A percentile compares a stretch with the other conserved stretches of the same genome.
Conservation (phyloP, 2,329 filamentous ascomycete species). For the Phaeoacremonium minimum region DNA sequence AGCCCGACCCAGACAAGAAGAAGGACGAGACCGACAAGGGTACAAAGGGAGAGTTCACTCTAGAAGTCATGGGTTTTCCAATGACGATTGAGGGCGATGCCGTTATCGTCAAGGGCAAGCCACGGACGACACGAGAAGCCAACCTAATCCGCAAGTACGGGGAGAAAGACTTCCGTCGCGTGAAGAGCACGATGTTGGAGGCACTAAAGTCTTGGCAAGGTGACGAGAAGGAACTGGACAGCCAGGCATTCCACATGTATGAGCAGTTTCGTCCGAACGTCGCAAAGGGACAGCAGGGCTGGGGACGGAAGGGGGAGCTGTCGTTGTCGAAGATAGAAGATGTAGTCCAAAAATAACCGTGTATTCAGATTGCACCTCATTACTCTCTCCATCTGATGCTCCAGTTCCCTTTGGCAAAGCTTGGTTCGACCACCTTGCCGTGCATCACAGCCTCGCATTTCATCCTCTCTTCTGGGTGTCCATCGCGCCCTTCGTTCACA, state of each 20-base stretch:
- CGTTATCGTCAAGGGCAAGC: conserved; percentile 8
- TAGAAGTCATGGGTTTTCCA: conserved; percentile 9
- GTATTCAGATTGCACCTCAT: conserved; percentile 1
- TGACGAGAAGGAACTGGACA: conserved; percentile 6
- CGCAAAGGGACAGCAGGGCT: conserved; percentile 6
- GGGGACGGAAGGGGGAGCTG: conserved; percentile 8
- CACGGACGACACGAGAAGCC: conserved; percentile 2
- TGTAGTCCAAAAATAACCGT: neutral
- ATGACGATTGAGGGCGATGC: conserved; percentile 7
- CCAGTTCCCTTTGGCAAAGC: conserved; percentile 60
- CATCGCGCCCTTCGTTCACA: conserved; percentile 5
- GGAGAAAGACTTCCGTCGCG: neutral
- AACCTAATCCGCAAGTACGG: conserved; percentile 7
- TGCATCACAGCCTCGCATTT: conserved; percentile 58
- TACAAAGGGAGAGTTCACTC: neutral
- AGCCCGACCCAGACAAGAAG: conserved; percentile 1
- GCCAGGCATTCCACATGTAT: conserved; percentile 8
- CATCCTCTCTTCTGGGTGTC: conserved; percentile 19
- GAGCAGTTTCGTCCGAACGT: conserved; percentile 9
- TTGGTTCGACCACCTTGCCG: conserved; percentile 53
- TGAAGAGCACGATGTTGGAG: conserved; percentile 2
- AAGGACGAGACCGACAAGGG: conserved; percentile 1
- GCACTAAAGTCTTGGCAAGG: conserved; percentile 6
- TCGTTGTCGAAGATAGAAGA: conserved; percentile 4
- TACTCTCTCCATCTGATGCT: conserved; percentile 50